Evolutionary conservation across 2,329 filamentous ascomycete genomes (phyloP), one percentile per base, ranked within the genome.

Genomic region (Ascochyta koolunga): DNA sequence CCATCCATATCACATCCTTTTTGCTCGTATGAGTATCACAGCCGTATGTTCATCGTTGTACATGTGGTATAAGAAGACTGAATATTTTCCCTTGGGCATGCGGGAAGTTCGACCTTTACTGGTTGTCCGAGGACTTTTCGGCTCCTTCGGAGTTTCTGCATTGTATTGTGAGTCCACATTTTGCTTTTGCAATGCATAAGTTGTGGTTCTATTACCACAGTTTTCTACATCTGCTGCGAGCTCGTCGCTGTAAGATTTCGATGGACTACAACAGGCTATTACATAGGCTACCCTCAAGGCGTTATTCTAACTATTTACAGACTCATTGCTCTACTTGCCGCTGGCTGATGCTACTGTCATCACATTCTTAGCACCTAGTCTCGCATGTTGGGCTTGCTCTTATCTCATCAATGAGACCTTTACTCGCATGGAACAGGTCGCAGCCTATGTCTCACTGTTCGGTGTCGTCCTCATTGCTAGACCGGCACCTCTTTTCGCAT

Each of bases 301-400:
- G 15, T 7, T 0, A 51, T 19, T 11, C 66, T 67, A 19, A 67
- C 45, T 11, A 13, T 7, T 15, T 5, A 8, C 50, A 81, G 80
- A 87, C 65, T 88, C 85, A 7, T 77, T 90, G 52, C 83, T 90
- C 68, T 96, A 96, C 65, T 83, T 96, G 3, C 90, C 91, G 0
- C 82, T 96, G 2, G 89, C 91, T 15, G 92, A 96, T 71, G 91
- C 92, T 2, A 95, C 90, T 0, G 92, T 96, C 29, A 88, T 97
- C 47, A 95, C 91, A 8, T 97, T 96, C 70, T 81, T 96, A 5
- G 85, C 89, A 0, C 93, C 93, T 0, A 88, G 88, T 13, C 80
- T 96, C 5, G 85, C 90, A 18, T 91, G 90, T 52, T 91, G 93
- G 77, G 83, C 89, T 16, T 96, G 91, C 71, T 91, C 89, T 31